phyloP scores from a whole-genome alignment of 2,329 filamentous ascomycete species.

The Aspergillus floridensis region DNA sequence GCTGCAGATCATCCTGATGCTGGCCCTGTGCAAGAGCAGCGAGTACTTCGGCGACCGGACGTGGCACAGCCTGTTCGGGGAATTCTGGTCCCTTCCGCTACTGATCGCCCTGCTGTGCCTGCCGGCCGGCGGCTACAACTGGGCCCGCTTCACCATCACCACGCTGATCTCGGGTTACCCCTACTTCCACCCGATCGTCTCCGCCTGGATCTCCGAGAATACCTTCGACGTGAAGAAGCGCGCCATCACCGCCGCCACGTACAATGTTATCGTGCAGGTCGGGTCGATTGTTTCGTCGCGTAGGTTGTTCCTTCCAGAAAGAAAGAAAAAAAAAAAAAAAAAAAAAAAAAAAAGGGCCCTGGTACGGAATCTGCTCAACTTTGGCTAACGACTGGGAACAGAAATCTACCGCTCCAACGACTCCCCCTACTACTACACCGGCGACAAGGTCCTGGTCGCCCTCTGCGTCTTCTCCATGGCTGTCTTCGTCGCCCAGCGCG shows the following conservation, averaged over 20 bases:
- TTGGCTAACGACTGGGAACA: not conserved
- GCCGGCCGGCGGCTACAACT: constrained; percentile 44
- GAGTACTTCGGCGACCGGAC: constrained; percentile 54
- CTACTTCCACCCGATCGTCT: constrained; percentile 53
- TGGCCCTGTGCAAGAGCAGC: constrained; percentile 47
- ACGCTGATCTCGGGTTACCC: constrained; percentile 54
- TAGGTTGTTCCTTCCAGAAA: constrained; percentile 15
- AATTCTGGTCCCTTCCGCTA: constrained; percentile 54
- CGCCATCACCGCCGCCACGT: constrained; percentile 29
- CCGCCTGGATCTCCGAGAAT: constrained; percentile 30
- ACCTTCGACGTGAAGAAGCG: constrained; percentile 31
- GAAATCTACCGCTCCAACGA: constrained; percentile 54
- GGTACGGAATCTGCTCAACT: no score
- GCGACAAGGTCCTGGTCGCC: constrained; percentile 54
- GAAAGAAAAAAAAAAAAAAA: no score
- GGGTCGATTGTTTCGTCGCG: constrained; percentile 30
- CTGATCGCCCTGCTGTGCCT: constrained; percentile 50
- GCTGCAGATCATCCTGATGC: constrained; percentile 53
- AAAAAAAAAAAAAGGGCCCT: no score
- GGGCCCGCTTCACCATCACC: constrained; percentile 50
- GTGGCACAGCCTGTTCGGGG: constrained; percentile 52
- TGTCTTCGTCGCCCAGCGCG: constrained; percentile 49
- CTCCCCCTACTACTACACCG: constrained; percentile 53
- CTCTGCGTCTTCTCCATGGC: constrained; percentile 50
- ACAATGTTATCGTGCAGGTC: constrained; percentile 37